phyloP scores from a whole-genome alignment of 495 filamentous ascomycete species.

The Aspergillus ellipticus region DNA sequence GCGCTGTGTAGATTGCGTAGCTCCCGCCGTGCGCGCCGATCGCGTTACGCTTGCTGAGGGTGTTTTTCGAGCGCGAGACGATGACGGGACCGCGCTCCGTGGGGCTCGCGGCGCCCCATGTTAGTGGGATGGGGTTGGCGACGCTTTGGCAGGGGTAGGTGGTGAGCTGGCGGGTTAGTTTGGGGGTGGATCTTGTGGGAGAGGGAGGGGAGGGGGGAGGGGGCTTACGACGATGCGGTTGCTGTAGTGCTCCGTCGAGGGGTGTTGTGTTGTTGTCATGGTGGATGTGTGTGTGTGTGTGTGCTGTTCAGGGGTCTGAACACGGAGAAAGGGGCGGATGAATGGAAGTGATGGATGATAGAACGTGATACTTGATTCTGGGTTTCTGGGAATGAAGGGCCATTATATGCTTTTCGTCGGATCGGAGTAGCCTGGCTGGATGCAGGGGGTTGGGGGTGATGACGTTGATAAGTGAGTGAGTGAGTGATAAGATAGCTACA shows the following conservation, averaged over 20 bases:
- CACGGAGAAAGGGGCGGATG: too few species aligned
- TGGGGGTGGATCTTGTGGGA: background rate
- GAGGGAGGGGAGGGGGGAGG: background rate
- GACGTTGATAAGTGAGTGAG: background rate
- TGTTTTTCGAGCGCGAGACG: constrained; percentile 65
- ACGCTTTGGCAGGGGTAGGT: constrained; percentile 85
- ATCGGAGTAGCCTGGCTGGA: background rate
- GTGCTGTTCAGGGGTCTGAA: too few species aligned
- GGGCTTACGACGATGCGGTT: constrained; percentile 14
- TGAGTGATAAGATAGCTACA: background rate
- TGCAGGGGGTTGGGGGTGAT: background rate
- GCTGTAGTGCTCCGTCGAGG: constrained; percentile 3
- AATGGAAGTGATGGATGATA: too few species aligned
- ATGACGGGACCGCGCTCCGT: constrained; percentile 71
- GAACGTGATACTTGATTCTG: background rate
- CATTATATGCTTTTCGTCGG: background rate
- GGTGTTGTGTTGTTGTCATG: constrained; percentile 1
- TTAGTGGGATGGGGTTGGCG: constrained; percentile 75
- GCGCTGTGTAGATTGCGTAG: constrained; percentile 84
- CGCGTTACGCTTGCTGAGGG: constrained; percentile 77
- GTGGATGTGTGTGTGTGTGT: background rate
- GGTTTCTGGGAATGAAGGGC: background rate
- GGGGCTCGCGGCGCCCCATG: constrained; percentile 73
- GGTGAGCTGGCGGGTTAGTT: constrained; percentile 42
- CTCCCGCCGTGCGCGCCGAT: constrained; percentile 81